These are phyloP conservation scores for Violaceomyces palustris DNA, from an alignment of 1,284 basidiomycete species.

Conservation along the genomic window DNA sequence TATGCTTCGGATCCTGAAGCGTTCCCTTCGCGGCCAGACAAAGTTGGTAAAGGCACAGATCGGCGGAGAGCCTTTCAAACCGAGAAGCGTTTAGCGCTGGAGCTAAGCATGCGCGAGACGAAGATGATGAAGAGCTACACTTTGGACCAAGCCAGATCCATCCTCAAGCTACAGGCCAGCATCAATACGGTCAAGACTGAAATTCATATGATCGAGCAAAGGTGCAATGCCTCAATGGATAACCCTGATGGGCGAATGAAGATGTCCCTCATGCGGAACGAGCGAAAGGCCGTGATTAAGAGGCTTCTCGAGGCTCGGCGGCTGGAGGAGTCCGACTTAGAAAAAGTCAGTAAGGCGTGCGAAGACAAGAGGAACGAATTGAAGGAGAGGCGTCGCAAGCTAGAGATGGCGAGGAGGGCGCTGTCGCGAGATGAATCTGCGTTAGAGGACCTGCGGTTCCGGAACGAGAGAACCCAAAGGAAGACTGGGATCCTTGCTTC, in stretches of 20 bases:
- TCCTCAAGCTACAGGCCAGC: conserved; percentile 9
- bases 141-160: conserved; percentile 7
- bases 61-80: conserved; percentile 19
- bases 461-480: neutral
- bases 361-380: neutral
- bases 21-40: neutral
- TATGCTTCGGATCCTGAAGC: conserved; percentile 26
- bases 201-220: too few relatives aligned
- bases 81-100: conserved; percentile 15
- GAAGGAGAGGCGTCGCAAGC: neutral
- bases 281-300: too few relatives aligned
- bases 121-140: conserved; percentile 34
- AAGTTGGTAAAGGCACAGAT: neutral
- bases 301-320: too few relatives aligned
- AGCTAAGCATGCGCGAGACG: conserved; percentile 28
- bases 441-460: neutral
- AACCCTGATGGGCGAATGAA: neutral
- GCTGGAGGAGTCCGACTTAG: too few relatives aligned
- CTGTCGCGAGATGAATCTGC: neutral
- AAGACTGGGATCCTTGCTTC: neutral
- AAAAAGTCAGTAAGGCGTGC: neutral
- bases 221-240: neutral
- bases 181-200: too few relatives aligned
- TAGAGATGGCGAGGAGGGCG: neutral
- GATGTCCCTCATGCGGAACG: too few relatives aligned